Conservation (phyloP, 306 rosid genomes). For the Quercus bicolor region DNA sequence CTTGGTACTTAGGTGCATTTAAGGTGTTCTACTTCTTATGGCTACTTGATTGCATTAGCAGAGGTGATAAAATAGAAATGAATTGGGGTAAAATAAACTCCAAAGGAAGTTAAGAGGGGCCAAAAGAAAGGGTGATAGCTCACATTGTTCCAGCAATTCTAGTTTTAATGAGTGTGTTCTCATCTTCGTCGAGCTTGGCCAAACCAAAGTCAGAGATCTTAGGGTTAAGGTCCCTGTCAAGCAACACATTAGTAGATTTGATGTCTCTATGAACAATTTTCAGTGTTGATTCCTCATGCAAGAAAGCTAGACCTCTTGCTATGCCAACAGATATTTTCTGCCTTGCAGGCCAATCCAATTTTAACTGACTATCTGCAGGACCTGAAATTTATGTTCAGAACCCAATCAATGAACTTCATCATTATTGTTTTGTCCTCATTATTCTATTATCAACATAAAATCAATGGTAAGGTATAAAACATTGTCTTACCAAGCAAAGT, state of each 20-base stretch:
- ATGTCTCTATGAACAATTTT: slow-evolving; percentile 79
- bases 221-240: slow-evolving; percentile 55
- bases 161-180: slow-evolving; percentile 66
- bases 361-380: slow-evolving; percentile 21
- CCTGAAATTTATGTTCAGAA: slow-evolving; percentile 16
- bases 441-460: neutral
- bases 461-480: neutral
- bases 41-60: too few relatives aligned
- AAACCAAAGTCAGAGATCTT: slow-evolving; percentile 83
- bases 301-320: slow-evolving; percentile 73
- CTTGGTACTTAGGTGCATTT: too few relatives aligned
- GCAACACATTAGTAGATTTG: slow-evolving; percentile 73
- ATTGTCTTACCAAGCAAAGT: slow-evolving; percentile 18
- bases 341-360: slow-evolving; percentile 61
- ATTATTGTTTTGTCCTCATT: neutral
- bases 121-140: neutral
- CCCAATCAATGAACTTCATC: neutral
- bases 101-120: neutral
- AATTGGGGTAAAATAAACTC: too few relatives aligned
- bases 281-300: slow-evolving; percentile 69
- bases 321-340: slow-evolving; percentile 61
- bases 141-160: slow-evolving; percentile 56
- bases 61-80: too few relatives aligned
- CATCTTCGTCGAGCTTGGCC: slow-evolving; percentile 70
- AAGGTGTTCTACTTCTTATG: too few relatives aligned